Evolutionary conservation across 495 filamentous ascomycete genomes (phyloP), one percentile per base, ranked within the genome.

Genomic region (Pseudomonodictys pantanalensis): DNA sequence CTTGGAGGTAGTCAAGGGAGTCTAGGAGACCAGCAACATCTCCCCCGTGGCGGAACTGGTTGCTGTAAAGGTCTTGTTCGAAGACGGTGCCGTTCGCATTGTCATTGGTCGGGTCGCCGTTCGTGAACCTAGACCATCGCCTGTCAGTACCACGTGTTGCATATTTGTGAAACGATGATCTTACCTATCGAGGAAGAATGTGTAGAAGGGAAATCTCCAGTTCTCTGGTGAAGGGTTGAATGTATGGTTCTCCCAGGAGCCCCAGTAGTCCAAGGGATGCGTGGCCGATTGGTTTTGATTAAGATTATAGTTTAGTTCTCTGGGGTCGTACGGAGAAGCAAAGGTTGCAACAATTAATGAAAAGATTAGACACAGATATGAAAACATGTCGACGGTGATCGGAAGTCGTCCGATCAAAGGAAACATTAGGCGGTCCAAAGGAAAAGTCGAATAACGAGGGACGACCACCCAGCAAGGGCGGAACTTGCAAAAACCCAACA

Each of bases 141-240:
- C n/a, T n/a, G n/a, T n/a, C n/a, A n/a, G n/a, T n/a, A n/a, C n/a
- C n/a, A n/a, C n/a, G n/a, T n/a, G n/a, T n/a, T n/a, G n/a, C n/a
- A n/a, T n/a, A n/a, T n/a, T n/a, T n/a, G n/a, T n/a, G n/a, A n/a
- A n/a, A n/a, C n/a, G n/a, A n/a, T n/a, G n/a, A n/a, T n/a, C n/a
- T n/a, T n/a, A n/a, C n/a, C 85, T 75, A 63, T 90, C 86, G 1
- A 88, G 69, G 58, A 88, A 86, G 29, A 89, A 60, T 1, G 84
- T 86, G 65, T 90, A 90, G 58, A 87, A 80, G 0, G 86, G 86
- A 57, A 90, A 79, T 20, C 86, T 77, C 86, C 86, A 90, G 62
- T 84, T 87, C 0, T 70, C 60, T 0, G 86, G 86, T 1, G 86
- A 88, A 0, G 78, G 76, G 10, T 65, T 66, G 62, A 81, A 86